Base-by-base conservation (phyloP, 2,329 filamentous ascomycete species). In the Samsoniella hepiali region DNA sequence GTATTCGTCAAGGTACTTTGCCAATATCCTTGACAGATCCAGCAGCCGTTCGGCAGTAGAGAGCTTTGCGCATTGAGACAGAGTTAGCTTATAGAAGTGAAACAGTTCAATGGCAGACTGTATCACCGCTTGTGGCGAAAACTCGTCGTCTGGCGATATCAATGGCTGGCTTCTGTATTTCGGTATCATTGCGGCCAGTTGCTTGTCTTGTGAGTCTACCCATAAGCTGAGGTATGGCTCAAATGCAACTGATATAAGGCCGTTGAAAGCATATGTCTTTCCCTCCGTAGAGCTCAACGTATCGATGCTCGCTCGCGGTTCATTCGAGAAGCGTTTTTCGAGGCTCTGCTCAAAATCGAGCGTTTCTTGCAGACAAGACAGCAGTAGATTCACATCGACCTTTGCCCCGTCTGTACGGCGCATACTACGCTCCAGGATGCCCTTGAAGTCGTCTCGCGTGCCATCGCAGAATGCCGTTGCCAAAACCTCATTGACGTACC, bases 191-290 rank as follows among this genome's bases (percentile, higher is more conserved):
- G 82, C 77, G 6, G 92, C 89, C 64, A 98, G 81, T 70, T 96
- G 89, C 75, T 88, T 94, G 76, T 97, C 94, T 75, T 98, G 95
- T 10, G 92, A 94, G 65, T 98, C 94, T 1, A 99, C 93, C 95
- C 95, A 99, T 4, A 99, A 80, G 73, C 92, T 97, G 67, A 99
- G 83, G 74, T 98, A 99, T 1, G 95, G 95, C 76, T 98, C 95
- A 72, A 99, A 99, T 0, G 95, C 95, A 66, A 96, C 92, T 0
- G 95, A 98, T 65, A 99, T 97, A 4, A 91, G 89, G 63, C 96
- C 92, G 62, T 91, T 90, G 74, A 97, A 97, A 62, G 86, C 88
- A 27, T 91, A 88, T 0, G 87, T 80, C 68, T 88, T 88, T 59
- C 93, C 91, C 65, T 93, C 91, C 9, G 85, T 81, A 1, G 91